Evolutionary conservation across 176 grass and related monocot genomes (phyloP), one percentile per base, ranked within the genome.

Genomic region (Alloteropsis semialata): DNA sequence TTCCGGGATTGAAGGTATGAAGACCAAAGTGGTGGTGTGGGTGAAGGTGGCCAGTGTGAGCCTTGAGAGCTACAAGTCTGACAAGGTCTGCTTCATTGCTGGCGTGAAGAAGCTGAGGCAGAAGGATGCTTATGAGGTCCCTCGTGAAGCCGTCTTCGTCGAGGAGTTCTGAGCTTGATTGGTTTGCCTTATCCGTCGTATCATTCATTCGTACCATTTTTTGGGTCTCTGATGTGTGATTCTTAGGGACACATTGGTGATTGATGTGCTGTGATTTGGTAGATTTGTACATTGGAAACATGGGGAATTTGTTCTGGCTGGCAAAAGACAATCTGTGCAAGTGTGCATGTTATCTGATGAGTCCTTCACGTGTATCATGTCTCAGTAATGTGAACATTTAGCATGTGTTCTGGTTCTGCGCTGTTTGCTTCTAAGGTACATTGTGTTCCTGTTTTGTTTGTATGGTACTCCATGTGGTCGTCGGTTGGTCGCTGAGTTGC

Each of bases 91-190:
- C 85, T 96, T 99, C 93, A 89, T 90, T 14, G 96, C 93, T 5
- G 91, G 96, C 3, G 93, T 99, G 89, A 99, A 99, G 84, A 99
- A 99, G 65, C 71, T 96, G 71, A 90, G 87, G 80, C 82, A 86
- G 37, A 99, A 94, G 82, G 93, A 99, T 36, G 93, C 87, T 29
- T 99, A 96, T 15, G 96, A 99, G 55, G 69, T 89, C 8, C 91
- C 93, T 7, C 85, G 89, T 0, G 96, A 99, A 50, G 89, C 85
- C 16, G 60, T 92, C 87, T 86, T 83, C 22, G 77, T 93, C 7
- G 84, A 96, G 44, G 96, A 99, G 80, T 99, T 94, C 89, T 99
- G 79, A 90, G 17, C 84, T 28, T 17, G 19, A 21, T 34, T 42
- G 21, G 27, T 85, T 41, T 49, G 3, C 30, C 55, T 77, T 72